A percentile compares a stretch with the other conserved stretches of the same genome.
Conservation (phyloP, 2,329 filamentous ascomycete genomes). For the Microascus cirrosus region DNA sequence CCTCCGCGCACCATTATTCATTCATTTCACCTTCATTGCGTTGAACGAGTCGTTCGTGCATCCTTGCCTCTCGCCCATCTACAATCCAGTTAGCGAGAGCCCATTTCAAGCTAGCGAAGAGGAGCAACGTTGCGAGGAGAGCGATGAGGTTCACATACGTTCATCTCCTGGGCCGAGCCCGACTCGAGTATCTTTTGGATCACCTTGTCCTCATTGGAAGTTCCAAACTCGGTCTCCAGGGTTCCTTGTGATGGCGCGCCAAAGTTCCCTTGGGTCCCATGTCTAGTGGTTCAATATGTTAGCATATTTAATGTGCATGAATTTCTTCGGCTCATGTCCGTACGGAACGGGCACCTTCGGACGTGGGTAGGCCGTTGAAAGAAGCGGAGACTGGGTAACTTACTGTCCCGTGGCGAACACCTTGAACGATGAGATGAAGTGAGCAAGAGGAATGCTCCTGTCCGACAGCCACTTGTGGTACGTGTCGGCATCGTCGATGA, state of each 20-base stretch:
- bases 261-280: constrained; percentile 71
- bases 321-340: neutral
- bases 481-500: constrained; percentile 46
- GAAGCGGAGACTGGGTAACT: constrained; percentile 17
- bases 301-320: neutral
- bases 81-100: neutral
- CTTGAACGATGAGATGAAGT: constrained; percentile 83
- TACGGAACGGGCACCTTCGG: neutral
- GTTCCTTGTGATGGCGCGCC: constrained; percentile 64
- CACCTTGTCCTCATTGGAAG: constrained; percentile 64
- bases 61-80: constrained; percentile 3
- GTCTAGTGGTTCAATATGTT: constrained; percentile 35
- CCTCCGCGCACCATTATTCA: neutral
- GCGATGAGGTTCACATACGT: constrained; percentile 25
- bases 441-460: constrained; percentile 64
- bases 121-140: neutral
- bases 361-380: neutral
- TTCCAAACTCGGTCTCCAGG: constrained; percentile 82
- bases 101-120: neutral
- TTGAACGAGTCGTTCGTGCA: constrained; percentile 1
- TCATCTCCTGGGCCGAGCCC: constrained; percentile 54
- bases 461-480: constrained; percentile 78
- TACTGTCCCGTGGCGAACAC: constrained; percentile 86
- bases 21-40: neutral
- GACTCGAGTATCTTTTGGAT: constrained; percentile 72